Conservation (phyloP, 768 basidiomycete genomes). For the Boletus rufocinnamomeus region DNA sequence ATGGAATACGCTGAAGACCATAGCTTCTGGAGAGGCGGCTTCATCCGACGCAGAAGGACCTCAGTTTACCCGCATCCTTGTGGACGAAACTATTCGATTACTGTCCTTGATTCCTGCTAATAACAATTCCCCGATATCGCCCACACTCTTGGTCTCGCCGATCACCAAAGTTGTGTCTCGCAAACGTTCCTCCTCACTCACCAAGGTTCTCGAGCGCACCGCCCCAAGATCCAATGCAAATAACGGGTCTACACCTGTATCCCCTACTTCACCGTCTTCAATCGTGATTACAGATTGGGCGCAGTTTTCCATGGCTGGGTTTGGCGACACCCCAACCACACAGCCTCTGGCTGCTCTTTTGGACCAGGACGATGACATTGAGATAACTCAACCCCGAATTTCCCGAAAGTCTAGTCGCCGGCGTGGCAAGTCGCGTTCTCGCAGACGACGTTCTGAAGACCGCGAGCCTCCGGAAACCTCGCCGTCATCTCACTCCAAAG, state of each 20-base stretch:
- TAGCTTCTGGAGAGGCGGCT: slow-evolving; percentile 36
- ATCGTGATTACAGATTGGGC: slow-evolving; percentile 55
- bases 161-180: slow-evolving; percentile 33
- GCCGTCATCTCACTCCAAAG: slow-evolving; percentile 24
- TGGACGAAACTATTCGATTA: slow-evolving; percentile 65
- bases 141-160: slow-evolving; percentile 37
- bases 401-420: slow-evolving; percentile 39
- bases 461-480: slow-evolving; percentile 7
- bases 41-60: slow-evolving; percentile 34
- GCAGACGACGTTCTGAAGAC: slow-evolving; percentile 28
- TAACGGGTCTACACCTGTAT: slow-evolving; percentile 25
- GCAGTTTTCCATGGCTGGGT: slow-evolving; percentile 68
- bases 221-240: slow-evolving; percentile 13
- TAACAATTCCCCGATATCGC: slow-evolving; percentile 31
- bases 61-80: slow-evolving; percentile 54
- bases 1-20: slow-evolving; percentile 58
- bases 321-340: slow-evolving; percentile 41
- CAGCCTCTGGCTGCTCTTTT: slow-evolving; percentile 54
- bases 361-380: slow-evolving; percentile 66
- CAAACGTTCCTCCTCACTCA: slow-evolving; percentile 37
- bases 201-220: slow-evolving; percentile 28
- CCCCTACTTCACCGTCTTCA: slow-evolving; percentile 35
- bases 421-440: slow-evolving; percentile 31
- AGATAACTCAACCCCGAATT: slow-evolving; percentile 46
- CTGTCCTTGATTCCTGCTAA: slow-evolving; percentile 53